Base-by-base conservation (phyloP, 805 yeast genomes). In the Scheffersomyces amazonensis region DNA sequence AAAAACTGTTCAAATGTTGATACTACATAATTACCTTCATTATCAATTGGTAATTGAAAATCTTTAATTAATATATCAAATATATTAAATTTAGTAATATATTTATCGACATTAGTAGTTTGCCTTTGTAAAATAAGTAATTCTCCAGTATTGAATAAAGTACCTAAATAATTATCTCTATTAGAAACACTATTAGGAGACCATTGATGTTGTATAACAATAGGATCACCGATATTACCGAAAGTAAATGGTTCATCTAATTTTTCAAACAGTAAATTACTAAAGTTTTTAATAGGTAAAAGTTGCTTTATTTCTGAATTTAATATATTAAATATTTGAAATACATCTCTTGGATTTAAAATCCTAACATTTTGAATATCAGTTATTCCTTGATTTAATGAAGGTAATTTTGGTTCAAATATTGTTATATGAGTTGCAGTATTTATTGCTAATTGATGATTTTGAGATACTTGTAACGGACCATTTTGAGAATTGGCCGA, bases 401-500 rank as follows among this genome's bases (percentile, higher is more conserved):
- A 44, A 2, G 73, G 73, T 4, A 63, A 54, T 38, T 58, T 58
- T 16, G 73, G 73, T 22, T 67, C 73, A 5, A 69, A 44, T 7
- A 66, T 41, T 2, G 64, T 56, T 22, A 69, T 34, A 16, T 62
- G 64, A 16, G 44, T 52, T 5, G 62, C 60, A 29, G 51, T 53
- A 43, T 66, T 68, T 23, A 69, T 52, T 5, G 71, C 63, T 27
- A 66, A 37, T 43, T 66, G 71, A 43, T 39, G 52, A 37, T 66
- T 64, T 7, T 48, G 54, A 1, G 72, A 64, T 50, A 63, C 54
- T 41, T 62, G 64, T 10, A 62, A 49, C 2, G 73, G 69, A 15
- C 51, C 50, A 24, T 42, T 33, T 10, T 41, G 38, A 6, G 48
- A 34, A 13, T 37, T 36, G 12, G 48, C 44, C 4, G 30, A n/a